phyloP scores from a whole-genome alignment of 2,329 filamentous ascomycete species.

The Mycosphaerella sp. region DNA sequence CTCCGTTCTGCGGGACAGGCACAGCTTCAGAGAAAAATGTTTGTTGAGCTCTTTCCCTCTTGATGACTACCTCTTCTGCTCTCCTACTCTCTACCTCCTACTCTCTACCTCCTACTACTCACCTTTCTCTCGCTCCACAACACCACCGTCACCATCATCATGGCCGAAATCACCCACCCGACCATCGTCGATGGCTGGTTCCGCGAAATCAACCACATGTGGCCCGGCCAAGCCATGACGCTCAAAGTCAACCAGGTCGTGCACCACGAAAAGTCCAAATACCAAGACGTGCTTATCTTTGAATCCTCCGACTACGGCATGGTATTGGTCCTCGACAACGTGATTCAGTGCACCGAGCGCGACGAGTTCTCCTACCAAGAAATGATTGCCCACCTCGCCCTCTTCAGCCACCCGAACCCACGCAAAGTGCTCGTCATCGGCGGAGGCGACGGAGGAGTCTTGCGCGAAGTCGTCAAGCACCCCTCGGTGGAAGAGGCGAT shows the following conservation, averaged over 20 bases:
- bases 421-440: conserved; percentile 99
- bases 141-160: conserved; percentile 31
- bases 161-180: conserved; percentile 66
- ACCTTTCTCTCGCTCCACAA: neutral
- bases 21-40: neutral
- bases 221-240: conserved; percentile 98
- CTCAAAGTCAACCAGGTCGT: conserved; percentile 96
- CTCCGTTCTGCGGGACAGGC: no score
- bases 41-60: neutral
- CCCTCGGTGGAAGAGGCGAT: conserved; percentile 91
- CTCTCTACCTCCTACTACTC: no score
- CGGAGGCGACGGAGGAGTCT: conserved; percentile 92
- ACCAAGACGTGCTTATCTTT: conserved; percentile 98
- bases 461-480: conserved; percentile 99
- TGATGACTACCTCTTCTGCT: neutral
- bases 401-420: conserved; percentile 97
- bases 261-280: conserved; percentile 98
- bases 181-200: conserved; percentile 99
- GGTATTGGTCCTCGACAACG: conserved; percentile 95
- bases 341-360: conserved; percentile 97
- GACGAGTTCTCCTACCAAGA: conserved; percentile 98
- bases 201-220: conserved; percentile 98
- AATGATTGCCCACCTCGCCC: conserved; percentile 98
- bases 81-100: neutral
- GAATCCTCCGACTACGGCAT: conserved; percentile 95